These are phyloP conservation scores for Trichoderma simmonsii DNA, from an alignment of 2,329 filamentous ascomycete species.

Conservation along the genomic window DNA sequence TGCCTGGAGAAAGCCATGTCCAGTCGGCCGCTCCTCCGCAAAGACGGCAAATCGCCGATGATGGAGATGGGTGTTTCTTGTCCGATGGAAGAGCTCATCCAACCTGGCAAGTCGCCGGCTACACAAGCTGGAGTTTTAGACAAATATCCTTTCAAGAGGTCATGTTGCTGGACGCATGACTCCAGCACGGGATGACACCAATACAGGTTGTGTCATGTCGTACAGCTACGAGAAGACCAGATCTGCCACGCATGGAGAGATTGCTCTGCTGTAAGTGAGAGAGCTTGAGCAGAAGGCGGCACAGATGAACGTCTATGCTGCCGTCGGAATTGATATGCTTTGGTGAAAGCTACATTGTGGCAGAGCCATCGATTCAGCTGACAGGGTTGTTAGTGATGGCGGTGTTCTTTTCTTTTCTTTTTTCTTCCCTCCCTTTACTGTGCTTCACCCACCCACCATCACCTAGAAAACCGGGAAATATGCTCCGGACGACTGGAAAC, in stretches of 20 bases:
- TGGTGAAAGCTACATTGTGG: not conserved
- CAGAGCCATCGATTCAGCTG: not conserved
- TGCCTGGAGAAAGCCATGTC: not conserved
- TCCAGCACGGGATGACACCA: not conserved
- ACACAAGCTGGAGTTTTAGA: not conserved
- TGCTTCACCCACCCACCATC: not conserved
- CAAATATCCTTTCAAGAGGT: not conserved
- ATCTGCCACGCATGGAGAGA: not conserved
- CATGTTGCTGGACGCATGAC: not conserved
- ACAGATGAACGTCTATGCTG: not conserved
- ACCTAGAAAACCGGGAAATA: not conserved
- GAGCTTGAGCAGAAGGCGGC: no score
- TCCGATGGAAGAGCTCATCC: not conserved
- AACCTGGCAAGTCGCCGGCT: not conserved
- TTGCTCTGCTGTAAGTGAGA: not conserved
- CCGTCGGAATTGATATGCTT: not conserved
- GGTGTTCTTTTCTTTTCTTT: not conserved
- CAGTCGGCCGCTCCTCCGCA: not conserved
- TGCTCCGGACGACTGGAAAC: not conserved
- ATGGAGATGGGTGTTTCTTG: not conserved
- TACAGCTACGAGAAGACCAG: not conserved
- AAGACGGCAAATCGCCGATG: not conserved
- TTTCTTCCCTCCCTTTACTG: not conserved
- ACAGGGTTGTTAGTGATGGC: not conserved
- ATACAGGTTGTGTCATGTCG: not conserved